phyloP scores from a whole-genome alignment of 352 stramenopile species.

The Pythium chondricola region DNA sequence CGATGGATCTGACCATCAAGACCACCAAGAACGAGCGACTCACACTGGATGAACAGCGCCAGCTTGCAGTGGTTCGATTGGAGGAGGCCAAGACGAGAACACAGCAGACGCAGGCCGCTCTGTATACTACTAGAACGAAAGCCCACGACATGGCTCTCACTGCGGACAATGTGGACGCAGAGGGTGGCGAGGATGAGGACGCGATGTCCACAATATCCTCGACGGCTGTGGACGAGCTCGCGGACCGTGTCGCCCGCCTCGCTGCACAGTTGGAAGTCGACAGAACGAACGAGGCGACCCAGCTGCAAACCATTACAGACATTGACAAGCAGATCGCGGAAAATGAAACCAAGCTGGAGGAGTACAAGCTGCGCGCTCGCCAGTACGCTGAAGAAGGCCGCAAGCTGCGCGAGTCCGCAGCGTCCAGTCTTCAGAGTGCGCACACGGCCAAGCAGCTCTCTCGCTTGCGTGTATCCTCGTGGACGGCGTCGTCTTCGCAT shows the following conservation, averaged over 20 bases:
- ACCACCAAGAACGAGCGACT: constrained; percentile 21
- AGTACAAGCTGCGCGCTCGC: constrained; percentile 24
- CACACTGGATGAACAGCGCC: constrained; percentile 25
- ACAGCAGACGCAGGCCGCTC: constrained; percentile 16
- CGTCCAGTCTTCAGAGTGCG: constrained; percentile 44
- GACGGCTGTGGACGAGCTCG: not conserved
- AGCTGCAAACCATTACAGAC: constrained; percentile 23
- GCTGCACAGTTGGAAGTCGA: constrained; percentile 60
- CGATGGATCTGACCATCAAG: constrained; percentile 27
- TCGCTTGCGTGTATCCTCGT: constrained; percentile 44
- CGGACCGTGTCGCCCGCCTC: constrained; percentile 30
- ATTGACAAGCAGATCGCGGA: constrained; percentile 21
- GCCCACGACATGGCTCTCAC: constrained; percentile 29
- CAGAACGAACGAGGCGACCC: constrained; percentile 35
- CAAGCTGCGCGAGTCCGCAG: constrained; percentile 34
- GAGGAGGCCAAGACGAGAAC: constrained; percentile 23
- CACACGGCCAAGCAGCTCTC: constrained; percentile 51
- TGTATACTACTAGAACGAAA: constrained; percentile 26
- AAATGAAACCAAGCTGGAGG: constrained; percentile 1
- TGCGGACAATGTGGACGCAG: constrained; percentile 1
- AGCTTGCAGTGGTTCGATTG: constrained; percentile 21
- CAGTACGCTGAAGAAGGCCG: constrained; percentile 28
- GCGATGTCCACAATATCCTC: not conserved
- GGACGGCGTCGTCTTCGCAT: constrained; percentile 50
- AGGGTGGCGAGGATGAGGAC: constrained; percentile 13